These are phyloP conservation scores for Leishmania braziliensis DNA, from an alignment of 208 protist genomes.

Conservation along the genomic window DNA sequence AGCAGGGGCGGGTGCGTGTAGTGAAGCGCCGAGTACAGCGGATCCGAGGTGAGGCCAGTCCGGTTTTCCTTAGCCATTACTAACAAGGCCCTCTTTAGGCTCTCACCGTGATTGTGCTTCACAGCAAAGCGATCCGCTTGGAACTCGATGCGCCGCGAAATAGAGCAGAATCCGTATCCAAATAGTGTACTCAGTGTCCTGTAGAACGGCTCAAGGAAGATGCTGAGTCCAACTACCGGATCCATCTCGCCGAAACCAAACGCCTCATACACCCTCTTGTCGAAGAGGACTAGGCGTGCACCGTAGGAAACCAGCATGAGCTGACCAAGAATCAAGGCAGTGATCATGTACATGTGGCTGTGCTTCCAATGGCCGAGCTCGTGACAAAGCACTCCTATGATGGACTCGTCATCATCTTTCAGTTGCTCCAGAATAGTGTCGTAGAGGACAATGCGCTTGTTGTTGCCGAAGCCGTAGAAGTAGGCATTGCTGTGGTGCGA, in stretches of 20 bases:
- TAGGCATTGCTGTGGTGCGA: slow-evolving; percentile 90
- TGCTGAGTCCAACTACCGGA: slow-evolving; percentile 63
- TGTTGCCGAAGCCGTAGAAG: slow-evolving; percentile 85
- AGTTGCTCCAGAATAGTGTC: slow-evolving; percentile 86
- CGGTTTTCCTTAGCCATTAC: slow-evolving; percentile 75
- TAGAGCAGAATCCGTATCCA: slow-evolving; percentile 35
- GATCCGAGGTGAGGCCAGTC: slow-evolving; percentile 55
- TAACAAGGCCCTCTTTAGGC: slow-evolving; percentile 51
- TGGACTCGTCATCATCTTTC: slow-evolving; percentile 53
- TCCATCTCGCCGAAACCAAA: slow-evolving; percentile 68
- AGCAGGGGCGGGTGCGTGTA: slow-evolving; percentile 75
- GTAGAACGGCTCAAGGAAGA: slow-evolving; percentile 58
- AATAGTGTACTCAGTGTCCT: slow-evolving; percentile 44
- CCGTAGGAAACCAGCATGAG: slow-evolving; percentile 66
- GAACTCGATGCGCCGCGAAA: slow-evolving; percentile 64
- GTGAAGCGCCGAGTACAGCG: slow-evolving; percentile 66
- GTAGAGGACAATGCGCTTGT: slow-evolving; percentile 91
- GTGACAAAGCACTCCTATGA: slow-evolving; percentile 84
- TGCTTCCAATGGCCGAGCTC: slow-evolving; percentile 92
- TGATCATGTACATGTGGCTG: slow-evolving; percentile 47
- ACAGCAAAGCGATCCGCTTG: slow-evolving; percentile 79
- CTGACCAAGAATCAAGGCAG: slow-evolving; percentile 42
- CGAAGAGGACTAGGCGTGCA: slow-evolving; percentile 63
- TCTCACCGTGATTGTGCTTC: slow-evolving; percentile 39
- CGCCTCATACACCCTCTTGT: slow-evolving; percentile 53